These are phyloP conservation scores for Solanum dulcamara DNA, from an alignment of 257 asterid genomes.

Conservation along the genomic window DNA sequence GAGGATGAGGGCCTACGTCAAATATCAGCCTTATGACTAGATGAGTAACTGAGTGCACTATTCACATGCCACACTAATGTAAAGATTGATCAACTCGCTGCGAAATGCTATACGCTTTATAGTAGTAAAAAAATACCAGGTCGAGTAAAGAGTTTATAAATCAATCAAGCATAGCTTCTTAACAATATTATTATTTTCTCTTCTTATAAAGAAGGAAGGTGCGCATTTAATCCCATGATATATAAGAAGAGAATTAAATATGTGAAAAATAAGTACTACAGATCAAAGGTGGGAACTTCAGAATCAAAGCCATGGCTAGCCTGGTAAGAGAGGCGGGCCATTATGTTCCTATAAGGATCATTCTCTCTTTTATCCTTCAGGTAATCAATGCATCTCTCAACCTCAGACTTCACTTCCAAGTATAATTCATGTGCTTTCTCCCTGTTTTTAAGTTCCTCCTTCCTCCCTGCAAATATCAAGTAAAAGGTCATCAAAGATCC, in stretches of 20 bases:
- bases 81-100: neutral
- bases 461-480: constrained; percentile 38
- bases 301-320: constrained; percentile 56
- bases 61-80: neutral
- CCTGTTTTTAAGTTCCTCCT: constrained; percentile 48
- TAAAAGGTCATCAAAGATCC: neutral
- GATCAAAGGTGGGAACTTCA: constrained; percentile 66
- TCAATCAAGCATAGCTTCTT: neutral
- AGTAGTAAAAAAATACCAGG: no score
- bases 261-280: neutral
- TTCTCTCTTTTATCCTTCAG: constrained; percentile 57
- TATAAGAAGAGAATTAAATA: neutral
- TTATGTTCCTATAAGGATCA: constrained; percentile 57
- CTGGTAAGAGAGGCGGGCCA: constrained; percentile 48
- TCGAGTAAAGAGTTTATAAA: neutral
- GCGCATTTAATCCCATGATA: neutral
- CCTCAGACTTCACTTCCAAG: constrained; percentile 59
- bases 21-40: neutral
- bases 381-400: constrained; percentile 49
- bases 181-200: neutral
- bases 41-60: neutral
- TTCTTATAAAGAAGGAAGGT: neutral
- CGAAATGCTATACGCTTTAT: neutral
- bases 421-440: constrained; percentile 58
- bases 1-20: neutral